These are phyloP conservation scores for Zasmidium angulare DNA, from an alignment of 2,329 filamentous ascomycete species.

Conservation along the genomic window DNA sequence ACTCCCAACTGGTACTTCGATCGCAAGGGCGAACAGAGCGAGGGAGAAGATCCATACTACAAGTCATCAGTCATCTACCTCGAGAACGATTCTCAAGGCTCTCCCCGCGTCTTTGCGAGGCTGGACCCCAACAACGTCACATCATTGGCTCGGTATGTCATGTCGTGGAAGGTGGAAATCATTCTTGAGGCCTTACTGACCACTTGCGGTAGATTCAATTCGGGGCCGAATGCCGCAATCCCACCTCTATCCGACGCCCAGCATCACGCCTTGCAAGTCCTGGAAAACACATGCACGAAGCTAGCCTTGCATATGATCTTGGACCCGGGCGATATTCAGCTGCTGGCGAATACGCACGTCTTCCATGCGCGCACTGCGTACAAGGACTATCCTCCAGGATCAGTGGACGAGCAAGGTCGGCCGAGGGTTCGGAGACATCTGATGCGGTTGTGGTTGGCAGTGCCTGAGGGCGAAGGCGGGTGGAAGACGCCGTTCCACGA, in stretches of 20 bases:
- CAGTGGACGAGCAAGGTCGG: constrained; percentile 21
- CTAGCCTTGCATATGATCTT: constrained; percentile 81
- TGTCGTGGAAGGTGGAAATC: neutral
- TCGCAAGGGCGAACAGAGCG: constrained; percentile 78
- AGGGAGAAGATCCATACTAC: constrained; percentile 61
- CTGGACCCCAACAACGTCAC: constrained; percentile 89
- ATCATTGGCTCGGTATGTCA: constrained; percentile 59
- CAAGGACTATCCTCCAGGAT: constrained; percentile 61
- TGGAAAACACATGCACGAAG: constrained; percentile 73
- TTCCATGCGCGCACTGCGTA: constrained; percentile 81
- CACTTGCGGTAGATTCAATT: constrained; percentile 51
- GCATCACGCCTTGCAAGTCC: constrained; percentile 63
- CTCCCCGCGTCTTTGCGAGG: constrained; percentile 69
- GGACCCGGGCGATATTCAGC: constrained; percentile 85
- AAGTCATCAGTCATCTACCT: constrained; percentile 65
- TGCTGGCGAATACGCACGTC: constrained; percentile 75
- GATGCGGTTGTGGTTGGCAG: constrained; percentile 80
- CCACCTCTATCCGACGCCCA: constrained; percentile 71
- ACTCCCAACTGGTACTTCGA: constrained; percentile 89
- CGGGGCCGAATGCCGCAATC: constrained; percentile 57
- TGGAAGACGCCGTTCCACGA: constrained; percentile 84
- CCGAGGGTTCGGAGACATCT: constrained; percentile 72
- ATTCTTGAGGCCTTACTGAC: neutral
- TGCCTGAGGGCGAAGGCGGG: constrained; percentile 76
- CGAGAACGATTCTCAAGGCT: constrained; percentile 63